phyloP scores from a whole-genome alignment of 257 asterid genomes.

The Datura wrightii region DNA sequence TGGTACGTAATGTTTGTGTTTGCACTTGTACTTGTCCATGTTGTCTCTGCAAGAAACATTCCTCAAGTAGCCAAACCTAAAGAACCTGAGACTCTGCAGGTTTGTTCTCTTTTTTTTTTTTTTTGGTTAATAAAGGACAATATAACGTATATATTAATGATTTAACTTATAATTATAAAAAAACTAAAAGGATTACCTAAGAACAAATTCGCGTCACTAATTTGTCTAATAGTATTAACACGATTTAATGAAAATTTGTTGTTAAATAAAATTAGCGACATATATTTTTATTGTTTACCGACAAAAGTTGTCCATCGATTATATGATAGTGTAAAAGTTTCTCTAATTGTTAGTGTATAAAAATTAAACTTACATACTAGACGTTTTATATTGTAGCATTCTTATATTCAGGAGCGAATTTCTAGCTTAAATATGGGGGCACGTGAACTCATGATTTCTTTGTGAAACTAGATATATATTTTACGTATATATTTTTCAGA shows the following conservation, averaged over 20 bases:
- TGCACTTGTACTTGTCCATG: constrained; percentile 43
- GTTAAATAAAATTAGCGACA: neutral
- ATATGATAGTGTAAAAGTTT: no score
- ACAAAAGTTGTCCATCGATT: neutral
- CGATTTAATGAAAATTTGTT: neutral
- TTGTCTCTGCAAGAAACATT: constrained; percentile 57
- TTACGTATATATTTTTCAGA: no score
- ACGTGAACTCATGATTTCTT: no score
- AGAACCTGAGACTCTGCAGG: neutral
- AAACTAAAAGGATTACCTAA: no score
- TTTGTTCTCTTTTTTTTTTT: neutral
- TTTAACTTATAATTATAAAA: neutral
- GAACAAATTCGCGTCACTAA: neutral
- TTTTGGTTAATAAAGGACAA: neutral
- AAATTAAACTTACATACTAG: no score
- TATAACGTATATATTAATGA: neutral
- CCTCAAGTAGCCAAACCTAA: constrained; percentile 40
- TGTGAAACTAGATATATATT: no score
- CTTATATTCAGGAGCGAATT: no score
- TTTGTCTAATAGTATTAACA: no score
- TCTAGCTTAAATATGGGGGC: no score
- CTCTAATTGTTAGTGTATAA: no score
- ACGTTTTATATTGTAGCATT: no score
- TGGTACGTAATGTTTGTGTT: constrained; percentile 38
- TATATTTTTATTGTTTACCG: neutral